Evolutionary conservation across 768 basidiomycete genomes (phyloP).

Genomic region (Termitomyces sp.): DNA sequence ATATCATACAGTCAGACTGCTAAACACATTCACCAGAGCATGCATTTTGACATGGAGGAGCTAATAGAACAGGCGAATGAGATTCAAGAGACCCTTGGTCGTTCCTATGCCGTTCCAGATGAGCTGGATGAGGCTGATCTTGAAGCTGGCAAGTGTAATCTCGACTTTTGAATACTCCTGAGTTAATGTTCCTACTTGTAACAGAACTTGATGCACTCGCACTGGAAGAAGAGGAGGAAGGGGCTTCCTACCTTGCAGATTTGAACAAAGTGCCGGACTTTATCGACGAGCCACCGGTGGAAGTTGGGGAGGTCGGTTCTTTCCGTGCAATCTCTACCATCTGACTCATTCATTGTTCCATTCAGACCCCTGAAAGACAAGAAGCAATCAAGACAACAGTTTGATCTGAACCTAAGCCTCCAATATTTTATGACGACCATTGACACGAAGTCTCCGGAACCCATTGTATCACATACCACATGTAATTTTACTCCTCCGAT

Average conservation of each 20-base stretch:
- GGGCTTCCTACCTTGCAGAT: constrained; percentile 83
- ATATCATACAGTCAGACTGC: neutral
- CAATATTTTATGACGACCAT: constrained; percentile 7
- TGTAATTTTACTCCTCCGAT: constrained; percentile 11
- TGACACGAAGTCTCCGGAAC: constrained; percentile 3
- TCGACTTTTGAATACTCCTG: neutral
- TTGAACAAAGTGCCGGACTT: constrained; percentile 90
- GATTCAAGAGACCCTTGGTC: constrained; percentile 89
- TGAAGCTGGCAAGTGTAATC: constrained; percentile 71
- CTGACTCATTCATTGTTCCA: constrained; percentile 7
- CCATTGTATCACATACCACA: constrained; percentile 16
- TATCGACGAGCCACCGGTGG: constrained; percentile 82
- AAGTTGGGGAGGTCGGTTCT: constrained; percentile 52
- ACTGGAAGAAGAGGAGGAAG: constrained; percentile 91
- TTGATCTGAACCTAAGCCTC: constrained; percentile 13
- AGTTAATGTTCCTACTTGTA: neutral
- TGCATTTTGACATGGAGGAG: constrained; percentile 99
- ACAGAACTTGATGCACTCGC: constrained; percentile 91
- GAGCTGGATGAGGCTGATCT: constrained; percentile 97
- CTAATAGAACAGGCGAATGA: constrained; percentile 96
- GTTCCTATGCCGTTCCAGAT: constrained; percentile 95
- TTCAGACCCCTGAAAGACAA: constrained; percentile 38
- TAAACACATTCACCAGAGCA: constrained; percentile 47
- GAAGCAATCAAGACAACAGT: constrained; percentile 58
- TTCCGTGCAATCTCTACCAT: neutral